Base-by-base conservation (phyloP, 2,329 filamentous ascomycete genomes). In the Apiospora pterosperma region DNA sequence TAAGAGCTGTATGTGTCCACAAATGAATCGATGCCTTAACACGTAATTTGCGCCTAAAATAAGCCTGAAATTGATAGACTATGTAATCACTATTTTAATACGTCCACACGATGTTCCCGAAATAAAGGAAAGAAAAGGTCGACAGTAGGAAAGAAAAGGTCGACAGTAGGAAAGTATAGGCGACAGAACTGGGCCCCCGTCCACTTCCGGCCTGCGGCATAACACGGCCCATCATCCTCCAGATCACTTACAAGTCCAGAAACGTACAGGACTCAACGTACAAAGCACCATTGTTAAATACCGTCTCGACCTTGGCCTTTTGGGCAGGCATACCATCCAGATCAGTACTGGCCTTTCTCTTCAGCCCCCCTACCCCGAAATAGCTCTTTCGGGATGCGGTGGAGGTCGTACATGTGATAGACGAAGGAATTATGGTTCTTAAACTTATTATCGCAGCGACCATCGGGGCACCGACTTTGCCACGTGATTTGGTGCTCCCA, bases 371-470 rank as follows among this genome's bases (percentile, higher is more conserved):
- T 58, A 21, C 5, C 10, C 52, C 14, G 19, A 19, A 58, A 58
- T 36, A 58, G n/a, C n/a, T 58, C 52, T 58, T n/a, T 58, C 14
- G 52, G 52, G 25, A 58, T 58, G 52, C 52, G 52, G 52, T 58
- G 25, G 12, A 58, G 23, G 52, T 58, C 52, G 34, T 58, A 21
- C 25, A 58, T 58, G 11, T 58, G 25, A 11, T 36, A 58, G 23
- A 58, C 52, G 23, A 58, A 58, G 23, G 52, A 19, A 8, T 10
- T 16, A 14, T 58, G 14, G 25, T 2, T 31, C 28, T 58, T 23
- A 5, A 58, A 58, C 23, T 31, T 31, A 5, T 31, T 5, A 21
- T 31, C 11, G 7, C 25, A 58, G 4, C 52, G 52, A 19, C 28
- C 10, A 21, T 34, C 39, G n/a, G 39, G 39, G 39, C n/a, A 42